A percentile compares a stretch with the other conserved stretches of the same genome.
Evolutionary conservation across 139 green algal species (phyloP).

Genomic region (Auxenochlorella pyrenoidosa): DNA sequence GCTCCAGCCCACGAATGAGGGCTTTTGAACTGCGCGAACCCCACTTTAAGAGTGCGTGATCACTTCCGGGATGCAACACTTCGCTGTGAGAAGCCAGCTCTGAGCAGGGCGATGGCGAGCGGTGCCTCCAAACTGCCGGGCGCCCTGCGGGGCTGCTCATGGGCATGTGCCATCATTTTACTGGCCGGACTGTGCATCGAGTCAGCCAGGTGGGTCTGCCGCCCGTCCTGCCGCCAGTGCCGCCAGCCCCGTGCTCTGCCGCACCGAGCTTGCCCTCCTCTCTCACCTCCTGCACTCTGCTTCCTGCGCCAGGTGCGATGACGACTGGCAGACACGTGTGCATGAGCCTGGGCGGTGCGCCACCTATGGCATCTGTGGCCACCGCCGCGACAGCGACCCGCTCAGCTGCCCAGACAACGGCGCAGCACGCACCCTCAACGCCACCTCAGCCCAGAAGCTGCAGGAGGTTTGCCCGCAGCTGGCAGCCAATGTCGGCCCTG

Average conservation of each 20-base stretch:
- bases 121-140: background rate
- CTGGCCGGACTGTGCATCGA: background rate
- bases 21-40: no score
- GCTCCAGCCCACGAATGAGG: no score
- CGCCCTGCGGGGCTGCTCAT: background rate
- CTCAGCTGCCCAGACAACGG: slow-evolving; percentile 76
- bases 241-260: background rate
- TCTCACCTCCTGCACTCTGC: no score
- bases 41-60: background rate
- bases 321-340: slow-evolving; percentile 24
- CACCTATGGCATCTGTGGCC: slow-evolving; percentile 61
- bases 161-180: background rate
- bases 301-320: background rate
- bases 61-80: background rate
- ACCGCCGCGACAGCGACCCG: slow-evolving; percentile 69
- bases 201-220: background rate
- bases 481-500: slow-evolving; percentile 50
- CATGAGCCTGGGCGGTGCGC: slow-evolving; percentile 35
- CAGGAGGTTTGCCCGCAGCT: slow-evolving; percentile 76
- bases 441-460: slow-evolving; percentile 41
- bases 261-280: background rate
- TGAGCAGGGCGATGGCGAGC: background rate
- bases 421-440: slow-evolving; percentile 20
- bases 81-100: background rate
- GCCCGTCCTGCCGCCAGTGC: background rate